These are phyloP conservation scores for Candida frijolesensis DNA, from an alignment of 1,139 yeast genomes.

Conservation along the genomic window DNA sequence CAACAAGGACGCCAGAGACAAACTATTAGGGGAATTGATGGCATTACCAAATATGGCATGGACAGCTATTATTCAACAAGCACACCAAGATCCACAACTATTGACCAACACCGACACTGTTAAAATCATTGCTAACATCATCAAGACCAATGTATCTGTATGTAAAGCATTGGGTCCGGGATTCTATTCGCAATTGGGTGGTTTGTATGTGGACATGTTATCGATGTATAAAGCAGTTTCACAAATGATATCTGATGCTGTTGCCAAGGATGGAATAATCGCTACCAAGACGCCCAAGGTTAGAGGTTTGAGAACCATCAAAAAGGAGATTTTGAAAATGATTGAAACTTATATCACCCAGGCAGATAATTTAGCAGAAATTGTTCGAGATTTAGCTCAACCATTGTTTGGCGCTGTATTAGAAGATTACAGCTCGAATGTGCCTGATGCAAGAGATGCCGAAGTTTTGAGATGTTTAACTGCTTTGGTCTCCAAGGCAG, in stretches of 20 bases:
- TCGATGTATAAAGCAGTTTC: constrained; percentile 89
- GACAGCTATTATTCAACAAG: constrained; percentile 84
- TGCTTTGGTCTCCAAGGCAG: constrained; percentile 84
- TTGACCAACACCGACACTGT: constrained; percentile 85
- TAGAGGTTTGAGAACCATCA: constrained; percentile 92
- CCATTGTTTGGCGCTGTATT: constrained; percentile 84
- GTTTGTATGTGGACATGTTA: constrained; percentile 87
- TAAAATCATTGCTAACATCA: constrained; percentile 87
- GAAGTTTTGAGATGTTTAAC: constrained; percentile 96
- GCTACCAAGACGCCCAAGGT: constrained; percentile 96
- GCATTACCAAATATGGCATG: constrained; percentile 91
- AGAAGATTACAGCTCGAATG: constrained; percentile 85
- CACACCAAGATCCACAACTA: constrained; percentile 85
- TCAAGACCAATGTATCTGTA: constrained; percentile 92
- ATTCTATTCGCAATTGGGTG: constrained; percentile 84
- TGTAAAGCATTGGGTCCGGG: constrained; percentile 93
- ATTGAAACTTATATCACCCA: constrained; percentile 86
- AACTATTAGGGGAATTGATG: constrained; percentile 80
- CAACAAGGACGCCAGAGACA: constrained; percentile 63
- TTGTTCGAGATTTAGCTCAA: constrained; percentile 80
- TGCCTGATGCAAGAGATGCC: constrained; percentile 97
- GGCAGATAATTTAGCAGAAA: constrained; percentile 84
- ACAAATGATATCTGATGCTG: constrained; percentile 80
- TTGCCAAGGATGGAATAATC: constrained; percentile 76
- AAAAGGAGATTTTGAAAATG: constrained; percentile 88